Percentiles rank a stretch among this genome's conserved stretches.
phyloP scores from a whole-genome alignment of 306 rosid species.

The Vigna hirtella region DNA sequence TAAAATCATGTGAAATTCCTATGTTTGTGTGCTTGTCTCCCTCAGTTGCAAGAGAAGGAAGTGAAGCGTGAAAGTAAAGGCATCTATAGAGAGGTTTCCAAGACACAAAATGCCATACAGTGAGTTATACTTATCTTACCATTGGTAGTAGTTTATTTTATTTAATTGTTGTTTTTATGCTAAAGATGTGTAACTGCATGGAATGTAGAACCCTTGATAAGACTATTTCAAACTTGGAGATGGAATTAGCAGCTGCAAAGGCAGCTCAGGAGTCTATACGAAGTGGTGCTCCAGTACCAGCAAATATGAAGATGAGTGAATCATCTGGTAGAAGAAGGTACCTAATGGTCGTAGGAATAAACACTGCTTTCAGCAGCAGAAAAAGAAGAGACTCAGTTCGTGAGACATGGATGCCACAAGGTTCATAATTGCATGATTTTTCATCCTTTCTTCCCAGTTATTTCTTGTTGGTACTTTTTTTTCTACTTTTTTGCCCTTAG shows the following conservation, averaged over 20 bases:
- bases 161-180: background rate
- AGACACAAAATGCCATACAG: slow-evolving; percentile 79
- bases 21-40: slow-evolving; percentile 32
- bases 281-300: slow-evolving; percentile 72
- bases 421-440: slow-evolving; percentile 46
- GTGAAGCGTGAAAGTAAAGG: slow-evolving; percentile 72
- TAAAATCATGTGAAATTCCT: slow-evolving; percentile 30
- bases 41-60: slow-evolving; percentile 78
- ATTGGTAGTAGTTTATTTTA: background rate
- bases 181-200: slow-evolving; percentile 21
- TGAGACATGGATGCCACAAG: slow-evolving; percentile 96
- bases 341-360: slow-evolving; percentile 91
- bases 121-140: slow-evolving; percentile 49
- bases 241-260: slow-evolving; percentile 89
- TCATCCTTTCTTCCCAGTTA: slow-evolving; percentile 23
- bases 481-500: slow-evolving; percentile 8
- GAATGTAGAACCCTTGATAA: slow-evolving; percentile 77
- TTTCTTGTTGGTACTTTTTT: background rate
- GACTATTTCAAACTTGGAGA: slow-evolving; percentile 88
- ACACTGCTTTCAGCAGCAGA: slow-evolving; percentile 97
- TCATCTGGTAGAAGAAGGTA: slow-evolving; percentile 67
- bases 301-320: slow-evolving; percentile 54
- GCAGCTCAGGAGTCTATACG: slow-evolving; percentile 82
- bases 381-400: slow-evolving; percentile 98
- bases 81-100: slow-evolving; percentile 63